Percentiles rank a stretch among this genome's conserved stretches.
These are phyloP conservation scores for Suillus hirtellus DNA, from an alignment of 768 basidiomycete species.

Conservation along the genomic window DNA sequence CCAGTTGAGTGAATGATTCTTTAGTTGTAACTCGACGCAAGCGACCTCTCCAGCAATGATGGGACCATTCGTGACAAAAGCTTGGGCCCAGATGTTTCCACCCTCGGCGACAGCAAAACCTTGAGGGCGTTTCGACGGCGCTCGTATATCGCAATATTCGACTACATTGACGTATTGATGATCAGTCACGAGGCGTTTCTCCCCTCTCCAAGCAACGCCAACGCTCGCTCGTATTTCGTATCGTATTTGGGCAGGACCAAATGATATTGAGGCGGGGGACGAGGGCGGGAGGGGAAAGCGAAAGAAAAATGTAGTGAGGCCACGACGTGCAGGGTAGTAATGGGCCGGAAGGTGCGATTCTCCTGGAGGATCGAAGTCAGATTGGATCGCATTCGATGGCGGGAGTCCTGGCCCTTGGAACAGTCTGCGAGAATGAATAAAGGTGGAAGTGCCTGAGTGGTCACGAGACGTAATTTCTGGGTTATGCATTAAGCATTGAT, in stretches of 20 bases:
- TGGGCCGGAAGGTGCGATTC: slow-evolving; percentile 61
- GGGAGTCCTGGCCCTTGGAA: slow-evolving; percentile 84
- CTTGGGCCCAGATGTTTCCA: slow-evolving; percentile 80
- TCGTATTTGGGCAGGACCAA: slow-evolving; percentile 65
- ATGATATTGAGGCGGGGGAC: slow-evolving; percentile 70
- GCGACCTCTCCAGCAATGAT: slow-evolving; percentile 68
- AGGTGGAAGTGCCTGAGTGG: slow-evolving; percentile 78
- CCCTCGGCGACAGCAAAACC: slow-evolving; percentile 70
- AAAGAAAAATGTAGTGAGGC: slow-evolving; percentile 78
- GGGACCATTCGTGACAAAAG: slow-evolving; percentile 59
- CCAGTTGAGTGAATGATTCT: slow-evolving; percentile 82
- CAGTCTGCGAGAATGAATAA: slow-evolving; percentile 65
- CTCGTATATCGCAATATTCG: slow-evolving; percentile 44
- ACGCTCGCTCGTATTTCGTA: slow-evolving; percentile 77
- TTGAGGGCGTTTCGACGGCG: slow-evolving; percentile 45
- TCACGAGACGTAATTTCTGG: slow-evolving; percentile 75
- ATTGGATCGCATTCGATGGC: slow-evolving; percentile 80
- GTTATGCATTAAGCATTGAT: slow-evolving; percentile 14
- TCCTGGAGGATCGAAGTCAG: slow-evolving; percentile 48
- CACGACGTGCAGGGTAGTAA: slow-evolving; percentile 74
- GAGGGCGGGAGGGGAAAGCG: slow-evolving; percentile 68
- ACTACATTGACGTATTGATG: slow-evolving; percentile 64
- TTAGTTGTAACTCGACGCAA: slow-evolving; percentile 75
- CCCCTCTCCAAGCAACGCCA: slow-evolving; percentile 74
- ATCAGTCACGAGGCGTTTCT: slow-evolving; percentile 66